phyloP scores from a whole-genome alignment of 345 rosid genomes.

The Euphorbia pulcherrima region DNA sequence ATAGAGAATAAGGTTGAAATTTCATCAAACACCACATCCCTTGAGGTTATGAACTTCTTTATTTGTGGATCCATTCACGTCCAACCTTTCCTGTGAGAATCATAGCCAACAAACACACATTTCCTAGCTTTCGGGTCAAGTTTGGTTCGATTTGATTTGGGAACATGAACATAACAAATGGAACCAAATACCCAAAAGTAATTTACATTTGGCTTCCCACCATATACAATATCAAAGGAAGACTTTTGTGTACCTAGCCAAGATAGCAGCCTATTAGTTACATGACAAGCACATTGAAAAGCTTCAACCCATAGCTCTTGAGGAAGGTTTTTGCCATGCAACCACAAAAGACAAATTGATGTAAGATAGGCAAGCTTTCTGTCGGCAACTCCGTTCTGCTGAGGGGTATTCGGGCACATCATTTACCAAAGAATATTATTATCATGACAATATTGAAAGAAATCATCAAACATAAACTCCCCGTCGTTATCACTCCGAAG shows the following conservation, averaged over 20 bases:
- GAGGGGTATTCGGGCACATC: conserved; percentile 6
- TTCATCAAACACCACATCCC: neutral
- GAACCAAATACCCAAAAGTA: conserved; percentile 1
- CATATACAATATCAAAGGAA: neutral
- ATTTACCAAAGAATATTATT: neutral
- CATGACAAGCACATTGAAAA: neutral
- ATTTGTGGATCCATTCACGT: neutral
- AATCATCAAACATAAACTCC: neutral
- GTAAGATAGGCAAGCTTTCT: conserved; percentile 3
- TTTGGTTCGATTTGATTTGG: neutral
- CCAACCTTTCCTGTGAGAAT: neutral
- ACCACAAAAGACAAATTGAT: neutral
- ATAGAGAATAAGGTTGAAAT: too few relatives aligned
- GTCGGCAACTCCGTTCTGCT: conserved; percentile 4
- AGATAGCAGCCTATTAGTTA: neutral
- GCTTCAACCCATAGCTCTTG: neutral
- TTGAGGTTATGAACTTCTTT: neutral
- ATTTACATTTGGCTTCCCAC: conserved; percentile 1
- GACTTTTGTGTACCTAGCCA: neutral
- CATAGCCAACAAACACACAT: neutral
- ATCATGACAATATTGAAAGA: neutral
- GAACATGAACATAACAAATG: neutral
- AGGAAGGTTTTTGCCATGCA: neutral
- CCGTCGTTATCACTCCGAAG: conserved; percentile 3
- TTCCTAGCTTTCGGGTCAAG: neutral